Evolutionary conservation across 1,284 basidiomycete genomes (phyloP).

Genomic region (Apiotrichum laibachii): DNA sequence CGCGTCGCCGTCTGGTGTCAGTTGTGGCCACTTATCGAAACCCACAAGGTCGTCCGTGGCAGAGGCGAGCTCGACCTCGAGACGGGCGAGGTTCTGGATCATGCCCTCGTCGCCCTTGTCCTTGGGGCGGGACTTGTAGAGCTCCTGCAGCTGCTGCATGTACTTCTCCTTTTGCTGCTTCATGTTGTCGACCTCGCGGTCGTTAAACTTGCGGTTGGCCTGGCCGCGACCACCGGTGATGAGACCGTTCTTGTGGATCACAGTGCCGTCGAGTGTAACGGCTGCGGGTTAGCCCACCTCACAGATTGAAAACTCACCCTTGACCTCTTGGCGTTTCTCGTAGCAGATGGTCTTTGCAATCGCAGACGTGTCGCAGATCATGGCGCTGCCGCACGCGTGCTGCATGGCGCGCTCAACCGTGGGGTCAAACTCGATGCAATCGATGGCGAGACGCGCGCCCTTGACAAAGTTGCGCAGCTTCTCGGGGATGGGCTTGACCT

Average conservation of each 20-base stretch:
- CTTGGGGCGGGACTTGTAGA: slow-evolving; percentile 75
- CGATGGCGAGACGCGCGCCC: slow-evolving; percentile 88
- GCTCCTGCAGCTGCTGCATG: slow-evolving; percentile 73
- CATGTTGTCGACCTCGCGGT: slow-evolving; percentile 84
- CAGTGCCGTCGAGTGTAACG: slow-evolving; percentile 92
- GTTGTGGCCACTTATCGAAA: not conserved
- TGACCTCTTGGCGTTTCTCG: slow-evolving; percentile 91
- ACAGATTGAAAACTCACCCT: slow-evolving; percentile 60
- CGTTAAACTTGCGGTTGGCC: slow-evolving; percentile 81
- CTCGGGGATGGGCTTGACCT: slow-evolving; percentile 89
- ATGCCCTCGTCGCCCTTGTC: slow-evolving; percentile 78
- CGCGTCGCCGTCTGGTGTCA: slow-evolving; percentile 23
- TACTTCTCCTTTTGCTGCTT: slow-evolving; percentile 70
- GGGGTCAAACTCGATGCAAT: slow-evolving; percentile 85
- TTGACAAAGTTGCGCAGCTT: slow-evolving; percentile 87
- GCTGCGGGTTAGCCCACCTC: slow-evolving; percentile 56
- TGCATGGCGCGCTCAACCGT: slow-evolving; percentile 90
- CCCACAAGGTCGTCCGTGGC: slow-evolving; percentile 73
- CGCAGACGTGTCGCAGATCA: slow-evolving; percentile 93
- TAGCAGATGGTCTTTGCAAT: slow-evolving; percentile 87
- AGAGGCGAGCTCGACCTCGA: slow-evolving; percentile 71
- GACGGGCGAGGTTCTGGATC: slow-evolving; percentile 68
- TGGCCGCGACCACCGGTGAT: slow-evolving; percentile 90
- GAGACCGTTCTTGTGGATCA: slow-evolving; percentile 95
- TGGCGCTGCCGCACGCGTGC: slow-evolving; percentile 88